These are phyloP conservation scores for Rhododendron ovatum DNA, from an alignment of 148 eudicot species.

Conservation along the genomic window DNA sequence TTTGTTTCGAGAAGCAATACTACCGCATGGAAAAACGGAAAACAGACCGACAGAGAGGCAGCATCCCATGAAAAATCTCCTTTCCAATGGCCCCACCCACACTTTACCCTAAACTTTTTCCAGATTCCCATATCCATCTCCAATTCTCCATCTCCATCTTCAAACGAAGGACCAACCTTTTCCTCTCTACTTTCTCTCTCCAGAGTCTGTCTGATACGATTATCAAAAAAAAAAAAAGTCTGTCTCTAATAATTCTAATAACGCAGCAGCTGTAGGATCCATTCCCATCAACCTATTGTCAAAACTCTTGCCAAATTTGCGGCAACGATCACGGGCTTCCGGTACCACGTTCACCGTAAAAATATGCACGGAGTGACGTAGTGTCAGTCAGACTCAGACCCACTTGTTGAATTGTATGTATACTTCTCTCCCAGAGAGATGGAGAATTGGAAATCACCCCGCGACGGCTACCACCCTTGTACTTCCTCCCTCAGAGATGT, in stretches of 20 bases:
- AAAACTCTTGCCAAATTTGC: neutral
- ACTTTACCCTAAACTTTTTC: neutral
- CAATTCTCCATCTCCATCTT: no score
- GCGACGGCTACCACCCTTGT: constrained; percentile 19
- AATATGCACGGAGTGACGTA: neutral
- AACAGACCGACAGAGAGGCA: neutral
- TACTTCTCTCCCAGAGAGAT: neutral
- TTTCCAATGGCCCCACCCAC: neutral
- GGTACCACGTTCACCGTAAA: neutral
- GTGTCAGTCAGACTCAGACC: neutral
- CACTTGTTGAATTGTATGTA: neutral
- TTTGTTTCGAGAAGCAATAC: no score
- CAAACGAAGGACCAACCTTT: neutral
- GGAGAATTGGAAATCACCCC: constrained; percentile 16
- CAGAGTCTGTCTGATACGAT: neutral
- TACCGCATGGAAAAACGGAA: neutral
- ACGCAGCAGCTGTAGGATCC: neutral
- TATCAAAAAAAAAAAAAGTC: no score
- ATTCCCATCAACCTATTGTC: neutral
- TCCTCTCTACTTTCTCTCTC: neutral
- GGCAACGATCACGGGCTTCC: neutral
- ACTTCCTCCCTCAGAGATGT: constrained; percentile 43
- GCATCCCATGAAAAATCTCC: neutral
- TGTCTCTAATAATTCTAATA: no score
- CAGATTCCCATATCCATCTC: neutral